A percentile compares a stretch with the other conserved stretches of the same genome.
Evolutionary conservation across 768 basidiomycete genomes (phyloP).

Genomic region (Termitomyces bulborhizus): DNA sequence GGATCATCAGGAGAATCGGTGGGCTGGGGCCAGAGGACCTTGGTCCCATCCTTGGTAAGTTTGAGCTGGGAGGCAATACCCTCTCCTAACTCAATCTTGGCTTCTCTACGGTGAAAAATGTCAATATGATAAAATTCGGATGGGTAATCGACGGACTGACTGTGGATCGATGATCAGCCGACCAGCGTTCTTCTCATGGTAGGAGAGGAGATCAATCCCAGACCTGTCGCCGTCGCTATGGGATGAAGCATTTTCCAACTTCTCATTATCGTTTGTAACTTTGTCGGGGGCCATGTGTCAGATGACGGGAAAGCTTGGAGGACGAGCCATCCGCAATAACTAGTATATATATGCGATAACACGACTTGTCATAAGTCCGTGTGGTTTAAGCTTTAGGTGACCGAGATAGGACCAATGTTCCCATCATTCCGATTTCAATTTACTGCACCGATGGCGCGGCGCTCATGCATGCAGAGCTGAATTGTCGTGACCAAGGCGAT

Average conservation of each 20-base stretch:
- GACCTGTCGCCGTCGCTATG: slow-evolving; percentile 14
- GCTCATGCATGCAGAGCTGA: no score
- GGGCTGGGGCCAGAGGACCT: slow-evolving; percentile 67
- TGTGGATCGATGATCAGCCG: slow-evolving; percentile 56
- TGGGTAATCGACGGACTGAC: slow-evolving; percentile 27
- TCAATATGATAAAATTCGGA: neutral
- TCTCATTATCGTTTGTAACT: slow-evolving; percentile 13
- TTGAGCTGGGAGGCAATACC: slow-evolving; percentile 49
- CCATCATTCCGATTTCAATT: neutral
- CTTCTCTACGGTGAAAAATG: slow-evolving; percentile 37
- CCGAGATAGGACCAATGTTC: neutral
- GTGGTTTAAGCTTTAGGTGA: no score
- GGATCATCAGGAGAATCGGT: slow-evolving; percentile 57
- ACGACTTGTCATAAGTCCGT: neutral
- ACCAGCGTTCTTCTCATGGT: slow-evolving; percentile 52
- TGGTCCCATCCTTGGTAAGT: slow-evolving; percentile 48
- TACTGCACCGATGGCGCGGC: neutral
- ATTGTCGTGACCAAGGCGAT: no score
- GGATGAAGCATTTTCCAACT: slow-evolving; percentile 13
- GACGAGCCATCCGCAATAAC: neutral
- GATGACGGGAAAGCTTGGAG: neutral
- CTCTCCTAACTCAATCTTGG: slow-evolving; percentile 55
- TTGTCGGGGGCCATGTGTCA: slow-evolving; percentile 19
- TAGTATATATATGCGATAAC: neutral
- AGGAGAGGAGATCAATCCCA: slow-evolving; percentile 29